Conservation (phyloP, 768 basidiomycete genomes). For the Dacryopinax primogenitus region DNA sequence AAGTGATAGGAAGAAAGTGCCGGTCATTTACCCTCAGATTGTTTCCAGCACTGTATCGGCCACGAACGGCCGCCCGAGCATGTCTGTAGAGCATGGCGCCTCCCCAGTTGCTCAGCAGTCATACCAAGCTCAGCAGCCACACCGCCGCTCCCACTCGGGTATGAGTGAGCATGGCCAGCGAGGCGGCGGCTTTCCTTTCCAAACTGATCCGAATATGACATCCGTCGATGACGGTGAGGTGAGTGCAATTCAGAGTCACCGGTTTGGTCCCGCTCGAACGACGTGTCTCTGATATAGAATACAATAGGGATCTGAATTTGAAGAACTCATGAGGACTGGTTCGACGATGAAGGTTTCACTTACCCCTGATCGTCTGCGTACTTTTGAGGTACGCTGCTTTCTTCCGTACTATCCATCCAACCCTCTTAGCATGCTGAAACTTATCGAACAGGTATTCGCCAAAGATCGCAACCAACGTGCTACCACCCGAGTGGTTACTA, state of each 20-base stretch:
- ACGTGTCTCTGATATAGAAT: neutral
- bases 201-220: neutral
- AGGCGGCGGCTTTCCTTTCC: neutral
- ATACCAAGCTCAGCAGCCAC: neutral
- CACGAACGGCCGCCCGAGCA: neutral
- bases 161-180: neutral
- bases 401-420: neutral
- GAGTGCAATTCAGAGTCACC: neutral
- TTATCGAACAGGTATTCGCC: slow-evolving; percentile 4
- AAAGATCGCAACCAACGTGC: neutral
- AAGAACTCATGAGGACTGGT: slow-evolving; percentile 79
- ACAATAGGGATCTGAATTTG: slow-evolving; percentile 37
- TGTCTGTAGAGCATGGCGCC: neutral
- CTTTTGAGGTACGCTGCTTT: slow-evolving; percentile 65
- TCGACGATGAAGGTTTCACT: slow-evolving; percentile 91
- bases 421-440: too few species aligned
- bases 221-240: slow-evolving; percentile 6
- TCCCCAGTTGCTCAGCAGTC: neutral
- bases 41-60: slow-evolving; percentile 5
- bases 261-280: slow-evolving; percentile 1
- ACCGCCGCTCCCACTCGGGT: neutral
- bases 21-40: neutral
- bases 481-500: neutral
- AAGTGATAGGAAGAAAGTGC: neutral
- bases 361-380: slow-evolving; percentile 84